Evolutionary conservation across 257 asterid genomes (phyloP).

Genomic region (Dorcoceras hygrometricum): DNA sequence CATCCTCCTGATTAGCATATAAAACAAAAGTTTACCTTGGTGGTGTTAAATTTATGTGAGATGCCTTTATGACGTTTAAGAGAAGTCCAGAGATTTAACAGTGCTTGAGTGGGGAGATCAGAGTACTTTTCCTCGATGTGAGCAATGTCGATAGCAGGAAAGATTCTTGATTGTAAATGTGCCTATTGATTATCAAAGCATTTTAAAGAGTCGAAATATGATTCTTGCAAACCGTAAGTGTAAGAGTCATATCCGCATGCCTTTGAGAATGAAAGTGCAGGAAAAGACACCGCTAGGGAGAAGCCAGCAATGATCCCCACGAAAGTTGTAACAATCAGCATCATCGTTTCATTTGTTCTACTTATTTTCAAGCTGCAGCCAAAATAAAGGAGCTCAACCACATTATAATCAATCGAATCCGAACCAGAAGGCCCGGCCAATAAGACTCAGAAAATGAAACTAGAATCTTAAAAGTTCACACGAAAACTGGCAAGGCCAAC

Average conservation of each 20-base stretch:
- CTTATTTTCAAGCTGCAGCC: conserved; percentile 46
- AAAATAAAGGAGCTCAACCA: conserved; percentile 17
- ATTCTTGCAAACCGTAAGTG: neutral
- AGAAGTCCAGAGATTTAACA: conserved; percentile 74
- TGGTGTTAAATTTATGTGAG: conserved; percentile 36
- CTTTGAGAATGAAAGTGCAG: conserved; percentile 63
- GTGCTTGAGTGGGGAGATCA: conserved; percentile 77
- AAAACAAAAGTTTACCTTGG: conserved; percentile 42
- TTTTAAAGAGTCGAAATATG: conserved; percentile 4
- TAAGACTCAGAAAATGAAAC: neutral
- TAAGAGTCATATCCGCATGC: conserved; percentile 35
- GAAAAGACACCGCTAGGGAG: conserved; percentile 87
- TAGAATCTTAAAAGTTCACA: neutral
- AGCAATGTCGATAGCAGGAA: conserved; percentile 60
- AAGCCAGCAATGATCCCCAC: conserved; percentile 77
- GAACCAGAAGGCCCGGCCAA: neutral
- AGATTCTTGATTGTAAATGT: conserved; percentile 46
- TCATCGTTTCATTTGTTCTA: conserved; percentile 73
- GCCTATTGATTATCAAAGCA: conserved; percentile 37
- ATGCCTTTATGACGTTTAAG: conserved; percentile 50
- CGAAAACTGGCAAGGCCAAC: neutral
- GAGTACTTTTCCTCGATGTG: conserved; percentile 75
- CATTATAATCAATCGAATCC: neutral
- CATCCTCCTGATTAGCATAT: neutral
- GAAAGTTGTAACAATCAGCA: conserved; percentile 63